A percentile compares a stretch with the other conserved stretches of the same genome.
Evolutionary conservation across 441 rosid species (phyloP).

Genomic region (Gossypium davidsonii): DNA sequence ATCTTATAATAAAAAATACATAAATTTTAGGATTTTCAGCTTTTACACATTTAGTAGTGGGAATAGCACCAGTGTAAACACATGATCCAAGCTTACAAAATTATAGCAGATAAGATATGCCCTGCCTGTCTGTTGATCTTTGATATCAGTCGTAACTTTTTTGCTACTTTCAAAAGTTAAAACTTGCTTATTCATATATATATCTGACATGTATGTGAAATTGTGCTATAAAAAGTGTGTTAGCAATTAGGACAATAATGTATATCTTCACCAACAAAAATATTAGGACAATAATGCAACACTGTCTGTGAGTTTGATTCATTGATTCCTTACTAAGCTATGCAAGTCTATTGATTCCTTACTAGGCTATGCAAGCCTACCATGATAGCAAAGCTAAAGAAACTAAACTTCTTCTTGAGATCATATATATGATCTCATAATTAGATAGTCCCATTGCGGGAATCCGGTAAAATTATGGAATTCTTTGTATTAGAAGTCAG

Average conservation of each 20-base stretch:
- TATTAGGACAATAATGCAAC: slow-evolving; percentile 8
- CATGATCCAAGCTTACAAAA: slow-evolving; percentile 8
- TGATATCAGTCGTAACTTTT: slow-evolving; percentile 2
- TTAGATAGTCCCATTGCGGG: neutral
- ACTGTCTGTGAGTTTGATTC: neutral
- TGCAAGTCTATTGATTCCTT: neutral
- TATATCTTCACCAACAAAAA: neutral
- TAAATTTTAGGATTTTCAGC: neutral
- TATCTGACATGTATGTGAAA: neutral
- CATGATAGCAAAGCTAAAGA: neutral
- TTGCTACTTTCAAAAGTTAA: neutral
- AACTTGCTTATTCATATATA: neutral
- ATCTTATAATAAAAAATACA: neutral
- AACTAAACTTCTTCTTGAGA: neutral
- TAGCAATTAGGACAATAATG: slow-evolving; percentile 11
- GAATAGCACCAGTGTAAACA: neutral
- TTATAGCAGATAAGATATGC: slow-evolving; percentile 8
- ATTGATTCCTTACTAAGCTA: neutral
- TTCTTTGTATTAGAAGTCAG: fast-evolving
- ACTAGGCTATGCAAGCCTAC: neutral
- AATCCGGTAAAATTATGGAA: neutral
- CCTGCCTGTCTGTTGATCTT: neutral
- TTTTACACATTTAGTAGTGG: neutral
- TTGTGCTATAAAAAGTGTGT: neutral
- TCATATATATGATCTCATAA: neutral